phyloP scores from a whole-genome alignment of 345 rosid genomes.

The Boechera stricta region DNA sequence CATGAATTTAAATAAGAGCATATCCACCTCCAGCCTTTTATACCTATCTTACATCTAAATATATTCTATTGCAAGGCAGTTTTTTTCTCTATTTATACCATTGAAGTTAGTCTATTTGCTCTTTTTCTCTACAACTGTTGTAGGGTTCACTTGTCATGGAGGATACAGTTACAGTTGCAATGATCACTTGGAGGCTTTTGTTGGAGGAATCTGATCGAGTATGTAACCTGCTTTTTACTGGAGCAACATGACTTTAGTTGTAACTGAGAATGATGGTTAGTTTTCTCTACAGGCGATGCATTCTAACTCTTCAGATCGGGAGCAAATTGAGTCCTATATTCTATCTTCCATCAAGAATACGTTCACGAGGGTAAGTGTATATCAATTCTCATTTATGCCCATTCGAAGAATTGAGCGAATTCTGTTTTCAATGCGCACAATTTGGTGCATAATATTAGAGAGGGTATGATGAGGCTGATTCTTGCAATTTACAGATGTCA shows the following conservation, averaged over 20 bases:
- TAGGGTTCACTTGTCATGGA: constrained; percentile 77
- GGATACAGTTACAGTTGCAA: constrained; percentile 76
- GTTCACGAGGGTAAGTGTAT: constrained; percentile 72
- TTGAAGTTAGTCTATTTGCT: constrained; percentile 17
- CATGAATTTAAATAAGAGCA: background rate
- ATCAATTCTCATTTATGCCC: constrained; percentile 14
- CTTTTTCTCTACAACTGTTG: constrained; percentile 36
- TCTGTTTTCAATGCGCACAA: background rate
- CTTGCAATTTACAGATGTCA: constrained; percentile 60
- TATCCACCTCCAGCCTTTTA: constrained; percentile 14
- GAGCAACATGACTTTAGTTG: constrained; percentile 21
- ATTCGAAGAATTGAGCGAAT: constrained; percentile 15
- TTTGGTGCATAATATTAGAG: constrained; percentile 20
- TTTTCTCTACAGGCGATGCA: constrained; percentile 66
- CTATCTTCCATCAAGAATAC: constrained; percentile 81
- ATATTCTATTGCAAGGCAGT: constrained; percentile 26
- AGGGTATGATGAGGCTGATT: constrained; percentile 32
- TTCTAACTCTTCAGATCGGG: constrained; percentile 68
- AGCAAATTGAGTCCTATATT: constrained; percentile 85
- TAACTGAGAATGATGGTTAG: constrained; percentile 35
- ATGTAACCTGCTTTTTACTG: constrained; percentile 39
- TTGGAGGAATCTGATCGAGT: constrained; percentile 88
- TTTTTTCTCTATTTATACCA: constrained; percentile 15
- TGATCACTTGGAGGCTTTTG: constrained; percentile 88
- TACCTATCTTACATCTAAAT: constrained; percentile 12